phyloP scores from a whole-genome alignment of 441 rosid species.

The Erodium chrysanthum region DNA sequence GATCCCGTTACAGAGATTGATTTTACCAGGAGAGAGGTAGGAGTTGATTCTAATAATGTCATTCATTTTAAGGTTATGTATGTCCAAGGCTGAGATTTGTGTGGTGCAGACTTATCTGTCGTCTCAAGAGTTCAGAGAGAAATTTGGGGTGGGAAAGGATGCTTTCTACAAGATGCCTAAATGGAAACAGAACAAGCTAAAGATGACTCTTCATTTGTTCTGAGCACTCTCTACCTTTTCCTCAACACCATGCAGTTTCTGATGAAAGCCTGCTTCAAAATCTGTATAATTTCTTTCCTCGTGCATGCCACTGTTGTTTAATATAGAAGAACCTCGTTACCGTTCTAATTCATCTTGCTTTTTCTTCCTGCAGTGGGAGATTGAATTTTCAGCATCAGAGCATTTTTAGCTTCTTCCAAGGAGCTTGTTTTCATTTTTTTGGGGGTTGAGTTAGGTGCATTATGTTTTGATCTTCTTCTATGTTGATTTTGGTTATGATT shows the following conservation, averaged over 20 bases:
- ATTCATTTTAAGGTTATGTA: neutral
- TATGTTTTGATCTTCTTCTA: too few relatives aligned
- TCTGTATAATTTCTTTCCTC: conserved; percentile 23
- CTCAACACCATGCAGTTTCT: neutral
- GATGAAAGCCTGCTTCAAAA: conserved; percentile 27
- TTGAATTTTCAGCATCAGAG: too few relatives aligned
- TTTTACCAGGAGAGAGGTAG: conserved; percentile 77
- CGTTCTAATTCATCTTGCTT: too few relatives aligned
- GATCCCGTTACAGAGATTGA: conserved; percentile 76
- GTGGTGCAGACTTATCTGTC: conserved; percentile 69
- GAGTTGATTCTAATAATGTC: neutral
- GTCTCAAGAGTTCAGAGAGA: conserved; percentile 70
- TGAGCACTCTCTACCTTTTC: conserved; percentile 22
- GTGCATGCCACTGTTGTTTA: too few relatives aligned
- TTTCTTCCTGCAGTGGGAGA: too few relatives aligned
- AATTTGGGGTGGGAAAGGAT: conserved; percentile 74
- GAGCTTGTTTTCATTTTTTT: too few relatives aligned
- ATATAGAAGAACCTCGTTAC: too few relatives aligned
- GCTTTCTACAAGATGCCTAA: conserved; percentile 81
- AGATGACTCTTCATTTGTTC: conserved; percentile 74
- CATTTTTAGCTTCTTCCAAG: too few relatives aligned
- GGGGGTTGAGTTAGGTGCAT: too few relatives aligned
- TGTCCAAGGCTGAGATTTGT: conserved; percentile 15
- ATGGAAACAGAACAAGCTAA: conserved; percentile 98
- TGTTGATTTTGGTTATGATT: too few relatives aligned